Evolutionary conservation across 1,139 yeast species (phyloP).

Genomic region (Kluyveromyces sp.): DNA sequence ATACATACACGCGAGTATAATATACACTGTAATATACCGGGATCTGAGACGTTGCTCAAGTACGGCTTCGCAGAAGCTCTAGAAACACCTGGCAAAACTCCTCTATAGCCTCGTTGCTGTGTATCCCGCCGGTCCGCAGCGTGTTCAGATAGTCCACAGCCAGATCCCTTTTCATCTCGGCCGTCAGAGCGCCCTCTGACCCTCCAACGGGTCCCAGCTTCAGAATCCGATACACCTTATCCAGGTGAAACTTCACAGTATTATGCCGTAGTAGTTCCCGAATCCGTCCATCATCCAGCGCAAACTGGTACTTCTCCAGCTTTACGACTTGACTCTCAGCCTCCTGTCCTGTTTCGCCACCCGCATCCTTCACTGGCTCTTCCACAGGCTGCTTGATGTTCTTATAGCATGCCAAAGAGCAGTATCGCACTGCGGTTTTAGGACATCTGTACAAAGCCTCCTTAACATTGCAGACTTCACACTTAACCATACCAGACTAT

Average conservation of each 20-base stretch:
- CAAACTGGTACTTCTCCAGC: constrained; percentile 14
- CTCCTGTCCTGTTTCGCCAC: background rate
- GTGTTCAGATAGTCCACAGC: constrained; percentile 32
- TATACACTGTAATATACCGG: background rate
- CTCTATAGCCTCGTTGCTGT: constrained; percentile 32
- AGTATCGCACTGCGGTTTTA: constrained; percentile 42
- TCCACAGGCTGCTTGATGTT: constrained; percentile 38
- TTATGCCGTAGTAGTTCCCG: constrained; percentile 28
- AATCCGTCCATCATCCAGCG: constrained; percentile 8
- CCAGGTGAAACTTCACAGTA: constrained; percentile 32
- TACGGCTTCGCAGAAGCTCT: constrained; percentile 9
- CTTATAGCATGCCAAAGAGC: constrained; percentile 56
- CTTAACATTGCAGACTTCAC: constrained; percentile 41
- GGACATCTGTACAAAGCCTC: constrained; percentile 59
- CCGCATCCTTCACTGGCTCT: background rate
- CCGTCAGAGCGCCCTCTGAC: constrained; percentile 15
- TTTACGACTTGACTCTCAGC: background rate
- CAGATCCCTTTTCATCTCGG: constrained; percentile 24
- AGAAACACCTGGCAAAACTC: constrained; percentile 28
- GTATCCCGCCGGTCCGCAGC: constrained; percentile 30
- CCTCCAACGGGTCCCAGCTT: constrained; percentile 16
- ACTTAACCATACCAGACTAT: constrained; percentile 21
- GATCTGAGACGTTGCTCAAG: background rate
- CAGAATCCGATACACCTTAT: constrained; percentile 28
- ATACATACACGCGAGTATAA: background rate